Conservation (phyloP, 768 basidiomycete genomes). For the Nidularia sp. region DNA sequence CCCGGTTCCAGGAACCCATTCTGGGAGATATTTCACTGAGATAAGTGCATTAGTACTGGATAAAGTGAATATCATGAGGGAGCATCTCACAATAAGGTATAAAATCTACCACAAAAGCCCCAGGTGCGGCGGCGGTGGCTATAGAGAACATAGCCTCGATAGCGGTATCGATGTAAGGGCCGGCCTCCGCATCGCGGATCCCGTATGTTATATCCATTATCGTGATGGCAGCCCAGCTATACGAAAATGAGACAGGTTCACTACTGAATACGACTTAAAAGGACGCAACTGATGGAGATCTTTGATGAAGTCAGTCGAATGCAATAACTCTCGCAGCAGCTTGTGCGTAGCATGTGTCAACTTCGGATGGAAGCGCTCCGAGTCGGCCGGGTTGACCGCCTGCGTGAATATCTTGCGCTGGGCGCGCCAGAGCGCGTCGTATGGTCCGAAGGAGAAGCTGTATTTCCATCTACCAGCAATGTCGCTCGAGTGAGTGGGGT, state of each 20-base stretch:
- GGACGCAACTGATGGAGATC: background rate
- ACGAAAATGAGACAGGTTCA: background rate
- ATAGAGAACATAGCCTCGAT: background rate
- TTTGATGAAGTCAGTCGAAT: background rate
- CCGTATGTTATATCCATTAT: background rate
- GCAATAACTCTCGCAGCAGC: background rate
- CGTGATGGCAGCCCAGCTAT: background rate
- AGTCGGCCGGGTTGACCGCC: background rate
- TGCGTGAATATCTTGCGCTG: background rate
- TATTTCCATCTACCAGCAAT: background rate
- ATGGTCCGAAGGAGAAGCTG: background rate
- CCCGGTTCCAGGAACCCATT: background rate
- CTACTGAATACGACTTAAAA: too few species aligned
- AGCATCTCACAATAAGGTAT: background rate
- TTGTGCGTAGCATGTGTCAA: background rate
- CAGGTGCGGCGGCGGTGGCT: background rate
- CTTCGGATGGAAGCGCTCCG: background rate
- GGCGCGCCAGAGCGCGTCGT: background rate
- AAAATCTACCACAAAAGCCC: background rate
- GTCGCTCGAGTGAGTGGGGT: too few species aligned
- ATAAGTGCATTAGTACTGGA: background rate
- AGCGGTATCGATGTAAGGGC: background rate
- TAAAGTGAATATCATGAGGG: background rate
- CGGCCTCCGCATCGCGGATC: background rate
- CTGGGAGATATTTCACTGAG: background rate